Base-by-base conservation (phyloP, 345 rosid species). In the Corchorus olitorius region DNA sequence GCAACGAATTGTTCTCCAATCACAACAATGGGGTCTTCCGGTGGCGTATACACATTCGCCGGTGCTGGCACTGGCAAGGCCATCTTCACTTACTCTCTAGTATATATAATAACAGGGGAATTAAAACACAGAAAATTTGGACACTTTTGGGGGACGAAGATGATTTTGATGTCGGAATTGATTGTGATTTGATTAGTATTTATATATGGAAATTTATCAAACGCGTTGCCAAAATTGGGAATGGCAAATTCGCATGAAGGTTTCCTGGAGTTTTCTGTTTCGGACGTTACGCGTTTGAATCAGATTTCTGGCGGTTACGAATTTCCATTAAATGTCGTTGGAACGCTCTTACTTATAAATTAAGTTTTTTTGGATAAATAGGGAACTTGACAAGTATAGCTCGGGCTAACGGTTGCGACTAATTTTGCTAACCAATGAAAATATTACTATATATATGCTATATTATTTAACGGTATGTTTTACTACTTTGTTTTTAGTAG, bases 1-100 rank as follows among this genome's bases (percentile, higher is more conserved):
- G 79, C 81, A 35, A 81, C 15, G 59, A 78, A 85, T 48, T 79
- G 76, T n/a, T 68, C 72, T n/a, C 84, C 73, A 10, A 86, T 43
- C n/a, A 87, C 81, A 35, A 78, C 82, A 53, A 82, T 85, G 1
- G 85, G 79, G 2, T 16, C 15, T 15, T 43, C 62, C 58, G 56
- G 37, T 2, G 82, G 72, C 9, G 15, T 37, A 67, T 62, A 53
- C 1, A 72, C 54, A 0, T 27, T 48, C 27, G 68, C 33, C 3
- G 46, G 65, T 41, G 65, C 19, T 10, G 75, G 41, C 4, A 8
- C 41, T 15, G 53, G 64, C 20, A 56, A n/a, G 0, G 15, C 6
- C 19, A 8, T 41, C 10, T 49, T 49, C 37, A 14, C 43, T 50
- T 53, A n/a, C n/a, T 49, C 20, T n/a, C n/a, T n/a, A n/a, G n/a